Base-by-base conservation (phyloP, 176 grass and related monocot genomes). In the Bothriochloa decipiens region DNA sequence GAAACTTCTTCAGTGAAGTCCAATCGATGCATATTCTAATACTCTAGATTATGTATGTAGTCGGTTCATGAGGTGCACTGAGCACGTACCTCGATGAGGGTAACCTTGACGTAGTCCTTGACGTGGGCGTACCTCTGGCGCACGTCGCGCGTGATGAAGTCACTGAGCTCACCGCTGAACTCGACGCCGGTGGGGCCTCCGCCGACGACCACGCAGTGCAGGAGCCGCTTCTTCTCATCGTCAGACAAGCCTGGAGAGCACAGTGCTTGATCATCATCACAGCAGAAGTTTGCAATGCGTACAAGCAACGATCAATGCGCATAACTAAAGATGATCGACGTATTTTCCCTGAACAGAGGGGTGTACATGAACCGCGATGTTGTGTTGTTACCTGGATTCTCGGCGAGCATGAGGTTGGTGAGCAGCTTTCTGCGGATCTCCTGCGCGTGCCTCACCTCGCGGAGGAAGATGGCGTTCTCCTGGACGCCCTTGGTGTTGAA, bases 151-250 rank as follows among this genome's bases (percentile, higher is more conserved):
- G 57, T 90, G 85, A 98, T 95, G 87, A 98, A 98, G 80, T 95
- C 96, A 66, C 96, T 98, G 49, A 98, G 88, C 81, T 98, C 96
- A 16, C 93, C 96, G 55, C 92, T 98, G 80, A 98, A 98, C 87
- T 98, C 96, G 43, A 98, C 92, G 55, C 96, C 93, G 7, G 96
- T 98, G 8, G 93, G 96, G 17, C 96, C 96, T 50, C 96, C 96
- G 43, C 93, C 96, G 43, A 95, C 88, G 28, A 98, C 93, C 57
- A 98, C 91, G 61, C 93, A 98, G 80, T 98, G 92, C 43, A 98
- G 87, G 62, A 98, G 85, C 13, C 87, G 85, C 72, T 42, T 64
- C 77, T 93, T 95, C 89, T 98, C 92, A 70, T 87, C 89, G 81
- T 80, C 79, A 3, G 96, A 77, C 81, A 98, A 74, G 42, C 96